Base-by-base conservation (phyloP, 495 filamentous ascomycete species). In the Daldinia childiae region DNA sequence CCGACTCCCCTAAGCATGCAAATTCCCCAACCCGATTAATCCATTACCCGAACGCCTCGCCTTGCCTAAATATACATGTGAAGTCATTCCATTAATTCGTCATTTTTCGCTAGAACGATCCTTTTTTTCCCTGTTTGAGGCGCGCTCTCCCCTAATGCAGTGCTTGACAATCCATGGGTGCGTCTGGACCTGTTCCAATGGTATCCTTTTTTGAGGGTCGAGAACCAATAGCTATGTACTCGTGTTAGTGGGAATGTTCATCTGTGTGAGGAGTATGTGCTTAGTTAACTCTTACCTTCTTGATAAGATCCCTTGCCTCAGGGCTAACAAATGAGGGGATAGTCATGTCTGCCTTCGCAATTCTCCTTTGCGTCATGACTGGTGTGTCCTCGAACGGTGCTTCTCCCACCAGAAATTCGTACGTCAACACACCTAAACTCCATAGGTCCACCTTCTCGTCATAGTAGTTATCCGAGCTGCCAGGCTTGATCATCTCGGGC, bases 161-260 rank as follows among this genome's bases (percentile, higher is more conserved):
- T 99, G 93, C 86, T 97, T 99, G 71, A 97, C 75, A 69, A 99
- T 97, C 95, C 95, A 99, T 26, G 95, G 95, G 79, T 99, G 95
- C 45, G 86, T 87, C 79, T 93, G 89, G 55, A 98, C 92, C 38
- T 98, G 92, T 15, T 95, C 93, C 1, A 99, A 86, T 1, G 94
- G 87, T 48, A 99, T 92, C 32, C 95, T 86, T 84, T 97, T 97
- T 76, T 97, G 93, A 0, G 95, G 96, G 69, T 98, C 94, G 62
- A 98, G 87, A 21, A 98, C 93, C 58, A 99, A 87, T 39, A 99
- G 83, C 94, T 98, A 19, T 6, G 15, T 52, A 26, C n/a, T n/a
- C 11, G 8, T 62, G 67, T 74, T 74, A 76, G 56, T 45, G 32
- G 6, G 32, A 14, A 56, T 39, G 3, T 52, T 7, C 43, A 30